These are phyloP conservation scores for Macadamia tetraphylla DNA, from an alignment of 164 flowering plant species.

Conservation along the genomic window DNA sequence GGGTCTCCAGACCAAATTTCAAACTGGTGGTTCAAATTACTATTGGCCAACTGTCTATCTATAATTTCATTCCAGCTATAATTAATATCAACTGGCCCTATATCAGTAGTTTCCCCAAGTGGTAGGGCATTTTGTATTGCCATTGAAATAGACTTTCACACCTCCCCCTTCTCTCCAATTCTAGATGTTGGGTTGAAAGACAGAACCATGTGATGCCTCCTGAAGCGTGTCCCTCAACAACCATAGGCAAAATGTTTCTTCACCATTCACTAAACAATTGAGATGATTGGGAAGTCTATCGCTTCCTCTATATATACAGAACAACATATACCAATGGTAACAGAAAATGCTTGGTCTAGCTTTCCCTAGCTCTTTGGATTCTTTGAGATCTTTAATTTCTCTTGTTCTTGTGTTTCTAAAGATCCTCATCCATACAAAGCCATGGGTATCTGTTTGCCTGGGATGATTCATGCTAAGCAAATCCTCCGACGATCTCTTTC, in stretches of 20 bases:
- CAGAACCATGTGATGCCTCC: slow-evolving; percentile 12
- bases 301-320: not conserved
- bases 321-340: not conserved
- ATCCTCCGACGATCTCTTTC: slow-evolving; percentile 5
- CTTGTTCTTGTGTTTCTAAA: not conserved
- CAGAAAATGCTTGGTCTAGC: not conserved
- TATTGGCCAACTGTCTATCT: no score
- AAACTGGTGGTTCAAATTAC: no score
- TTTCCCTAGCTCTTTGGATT: not conserved
- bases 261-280: not conserved
- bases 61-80: no score
- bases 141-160: no score
- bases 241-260: not conserved
- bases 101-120: no score
- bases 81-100: no score
- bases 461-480: slow-evolving; percentile 16
- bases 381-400: not conserved
- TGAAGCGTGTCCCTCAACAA: not conserved
- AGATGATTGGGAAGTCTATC: not conserved
- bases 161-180: no score
- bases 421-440: no score
- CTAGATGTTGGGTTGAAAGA: no score
- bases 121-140: no score
- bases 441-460: slow-evolving; percentile 19
- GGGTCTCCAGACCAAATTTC: no score